A percentile compares a stretch with the other conserved stretches of the same genome.
Evolutionary conservation across 179 eudicot species (phyloP).

Genomic region (Spinacia oleracea): DNA sequence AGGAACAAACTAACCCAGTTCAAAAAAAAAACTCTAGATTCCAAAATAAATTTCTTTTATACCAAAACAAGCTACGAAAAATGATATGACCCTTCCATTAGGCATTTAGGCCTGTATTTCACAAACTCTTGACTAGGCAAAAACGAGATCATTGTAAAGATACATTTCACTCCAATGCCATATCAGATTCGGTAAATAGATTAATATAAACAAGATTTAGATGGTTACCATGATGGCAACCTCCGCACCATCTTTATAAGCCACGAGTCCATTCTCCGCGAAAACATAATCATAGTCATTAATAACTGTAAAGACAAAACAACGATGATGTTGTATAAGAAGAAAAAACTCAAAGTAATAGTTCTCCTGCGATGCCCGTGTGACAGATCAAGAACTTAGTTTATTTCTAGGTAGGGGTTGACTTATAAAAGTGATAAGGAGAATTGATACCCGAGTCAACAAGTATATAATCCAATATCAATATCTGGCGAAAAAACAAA

Average conservation of each 20-base stretch:
- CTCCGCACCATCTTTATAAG: slow-evolving; percentile 70
- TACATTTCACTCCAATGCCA: not conserved
- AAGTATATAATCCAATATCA: not conserved
- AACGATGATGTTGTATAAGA: not conserved
- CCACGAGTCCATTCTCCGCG: slow-evolving; percentile 95
- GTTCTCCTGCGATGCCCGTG: not conserved
- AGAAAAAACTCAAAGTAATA: not conserved
- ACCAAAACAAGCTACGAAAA: not conserved
- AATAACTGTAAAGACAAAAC: slow-evolving; percentile 52
- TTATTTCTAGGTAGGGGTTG: not conserved
- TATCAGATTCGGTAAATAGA: not conserved
- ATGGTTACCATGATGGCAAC: slow-evolving; percentile 73
- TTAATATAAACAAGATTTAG: slow-evolving; percentile 2
- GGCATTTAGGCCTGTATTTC: not conserved
- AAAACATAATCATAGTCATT: slow-evolving; percentile 83
- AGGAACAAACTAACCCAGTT: not conserved
- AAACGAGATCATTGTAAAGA: not conserved
- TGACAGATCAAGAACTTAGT: not conserved
- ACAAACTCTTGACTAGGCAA: not conserved
- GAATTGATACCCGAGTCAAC: not conserved
- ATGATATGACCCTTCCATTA: not conserved
- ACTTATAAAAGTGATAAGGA: not conserved
- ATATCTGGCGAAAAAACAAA: not conserved
- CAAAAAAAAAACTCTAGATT: not conserved
- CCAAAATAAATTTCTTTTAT: not conserved